phyloP scores from a whole-genome alignment of 306 rosid genomes.

The Castanea mollissima region DNA sequence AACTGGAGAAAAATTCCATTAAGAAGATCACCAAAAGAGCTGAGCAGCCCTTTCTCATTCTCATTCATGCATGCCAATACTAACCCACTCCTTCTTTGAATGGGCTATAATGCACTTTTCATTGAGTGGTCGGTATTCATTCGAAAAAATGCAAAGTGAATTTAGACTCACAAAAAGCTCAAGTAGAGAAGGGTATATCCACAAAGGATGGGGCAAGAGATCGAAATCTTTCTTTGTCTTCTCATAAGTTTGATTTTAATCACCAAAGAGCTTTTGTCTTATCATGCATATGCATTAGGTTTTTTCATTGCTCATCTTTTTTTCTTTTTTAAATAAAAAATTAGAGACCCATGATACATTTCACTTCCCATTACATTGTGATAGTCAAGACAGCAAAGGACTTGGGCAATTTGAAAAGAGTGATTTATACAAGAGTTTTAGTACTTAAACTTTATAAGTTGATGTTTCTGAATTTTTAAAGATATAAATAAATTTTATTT shows the following conservation, averaged over 20 bases:
- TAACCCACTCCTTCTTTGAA: slow-evolving; percentile 47
- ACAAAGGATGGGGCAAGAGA: slow-evolving; percentile 21
- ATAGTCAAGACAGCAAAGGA: background rate
- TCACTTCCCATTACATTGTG: background rate
- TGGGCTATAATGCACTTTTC: slow-evolving; percentile 38
- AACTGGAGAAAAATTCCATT: background rate
- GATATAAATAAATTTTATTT: no score
- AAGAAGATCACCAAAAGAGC: background rate
- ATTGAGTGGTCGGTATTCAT: slow-evolving; percentile 22
- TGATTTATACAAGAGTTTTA: no score
- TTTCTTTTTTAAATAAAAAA: background rate
- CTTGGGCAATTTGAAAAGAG: no score
- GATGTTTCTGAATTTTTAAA: no score
- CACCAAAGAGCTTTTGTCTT: slow-evolving; percentile 7
- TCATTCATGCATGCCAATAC: background rate
- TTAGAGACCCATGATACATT: background rate
- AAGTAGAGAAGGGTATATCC: slow-evolving; percentile 20
- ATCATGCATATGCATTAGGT: slow-evolving; percentile 3
- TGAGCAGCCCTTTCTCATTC: background rate
- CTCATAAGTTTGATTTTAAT: slow-evolving; percentile 16
- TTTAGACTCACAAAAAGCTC: background rate
- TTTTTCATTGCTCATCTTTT: background rate
- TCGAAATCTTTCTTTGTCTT: slow-evolving; percentile 29
- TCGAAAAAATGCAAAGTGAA: background rate
- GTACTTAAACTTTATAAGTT: no score